Conservation (phyloP, 192 early-diverging fungal genomes). For the Backusella australiensis region DNA sequence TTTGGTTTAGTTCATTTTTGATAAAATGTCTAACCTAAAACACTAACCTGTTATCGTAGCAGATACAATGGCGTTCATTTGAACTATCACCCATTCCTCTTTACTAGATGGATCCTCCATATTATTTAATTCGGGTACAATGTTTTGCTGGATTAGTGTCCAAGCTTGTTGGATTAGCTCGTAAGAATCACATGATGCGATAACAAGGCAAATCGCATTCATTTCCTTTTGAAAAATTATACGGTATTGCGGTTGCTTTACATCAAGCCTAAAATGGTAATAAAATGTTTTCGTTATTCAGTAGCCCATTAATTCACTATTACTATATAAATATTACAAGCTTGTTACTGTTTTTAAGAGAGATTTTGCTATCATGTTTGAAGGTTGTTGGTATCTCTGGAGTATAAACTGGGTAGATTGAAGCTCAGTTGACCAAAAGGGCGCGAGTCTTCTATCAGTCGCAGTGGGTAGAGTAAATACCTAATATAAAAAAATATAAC, state of each 20-base stretch:
- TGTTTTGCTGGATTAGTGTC: constrained; percentile 75
- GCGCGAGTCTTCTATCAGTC: constrained; percentile 48
- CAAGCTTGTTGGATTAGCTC: constrained; percentile 84
- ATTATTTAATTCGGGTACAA: constrained; percentile 47
- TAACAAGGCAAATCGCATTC: constrained; percentile 56
- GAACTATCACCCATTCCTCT: constrained; percentile 81
- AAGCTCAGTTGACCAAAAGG: constrained; percentile 64
- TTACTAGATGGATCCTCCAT: constrained; percentile 77
- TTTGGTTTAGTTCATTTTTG: not conserved
- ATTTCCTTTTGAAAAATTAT: constrained; percentile 69
- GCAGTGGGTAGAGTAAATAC: constrained; percentile 48
- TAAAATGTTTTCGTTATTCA: not conserved
- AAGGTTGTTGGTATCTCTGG: constrained; percentile 58
- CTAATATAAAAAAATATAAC: not conserved
- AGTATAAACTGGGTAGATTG: constrained; percentile 61
- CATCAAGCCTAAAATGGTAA: constrained; percentile 64
- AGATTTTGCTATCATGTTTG: constrained; percentile 53
- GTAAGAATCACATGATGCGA: constrained; percentile 76
- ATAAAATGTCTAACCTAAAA: not conserved
- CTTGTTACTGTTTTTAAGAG: constrained; percentile 88
- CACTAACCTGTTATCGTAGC: not conserved
- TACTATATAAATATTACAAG: constrained; percentile 54
- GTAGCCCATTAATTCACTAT: not conserved
- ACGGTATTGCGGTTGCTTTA: constrained; percentile 85
- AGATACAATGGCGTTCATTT: constrained; percentile 81